These are phyloP conservation scores for Yamadazyma sp. DNA, from an alignment of 805 yeast genomes.

Conservation along the genomic window DNA sequence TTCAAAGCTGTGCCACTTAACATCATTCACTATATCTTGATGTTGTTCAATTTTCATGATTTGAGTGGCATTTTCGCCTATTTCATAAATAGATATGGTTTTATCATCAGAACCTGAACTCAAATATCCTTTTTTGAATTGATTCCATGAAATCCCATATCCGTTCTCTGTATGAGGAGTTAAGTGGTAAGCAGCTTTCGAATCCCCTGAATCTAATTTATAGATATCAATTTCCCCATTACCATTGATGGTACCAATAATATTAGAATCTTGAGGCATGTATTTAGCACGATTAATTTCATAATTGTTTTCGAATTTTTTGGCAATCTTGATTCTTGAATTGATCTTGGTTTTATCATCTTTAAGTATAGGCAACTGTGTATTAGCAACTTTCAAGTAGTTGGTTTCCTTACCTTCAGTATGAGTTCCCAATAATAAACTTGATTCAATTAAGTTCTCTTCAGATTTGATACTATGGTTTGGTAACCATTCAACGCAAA, in stretches of 20 bases:
- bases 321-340: conserved; percentile 57
- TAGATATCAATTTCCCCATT: conserved; percentile 59
- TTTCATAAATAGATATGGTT: conserved; percentile 61
- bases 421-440: conserved; percentile 66
- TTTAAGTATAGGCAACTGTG: conserved; percentile 47
- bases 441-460: conserved; percentile 40
- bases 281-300: conserved; percentile 74
- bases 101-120: conserved; percentile 67
- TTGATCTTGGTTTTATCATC: conserved; percentile 32
- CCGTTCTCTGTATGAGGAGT: conserved; percentile 60
- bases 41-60: conserved; percentile 29
- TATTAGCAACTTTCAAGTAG: conserved; percentile 61
- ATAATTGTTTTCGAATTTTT: conserved; percentile 56
- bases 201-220: conserved; percentile 28
- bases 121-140: conserved; percentile 44
- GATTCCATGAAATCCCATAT: conserved; percentile 71
- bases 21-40: conserved; percentile 67
- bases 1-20: conserved; percentile 62
- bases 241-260: conserved; percentile 68
- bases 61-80: conserved; percentile 13
- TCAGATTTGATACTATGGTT: conserved; percentile 19
- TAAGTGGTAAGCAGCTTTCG: conserved; percentile 19
- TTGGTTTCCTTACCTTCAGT: conserved; percentile 68
- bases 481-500: conserved; percentile 78
- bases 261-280: conserved; percentile 56